Conservation (phyloP, 2,329 filamentous ascomycete species). For the Tolypocladium ovalisporum region DNA sequence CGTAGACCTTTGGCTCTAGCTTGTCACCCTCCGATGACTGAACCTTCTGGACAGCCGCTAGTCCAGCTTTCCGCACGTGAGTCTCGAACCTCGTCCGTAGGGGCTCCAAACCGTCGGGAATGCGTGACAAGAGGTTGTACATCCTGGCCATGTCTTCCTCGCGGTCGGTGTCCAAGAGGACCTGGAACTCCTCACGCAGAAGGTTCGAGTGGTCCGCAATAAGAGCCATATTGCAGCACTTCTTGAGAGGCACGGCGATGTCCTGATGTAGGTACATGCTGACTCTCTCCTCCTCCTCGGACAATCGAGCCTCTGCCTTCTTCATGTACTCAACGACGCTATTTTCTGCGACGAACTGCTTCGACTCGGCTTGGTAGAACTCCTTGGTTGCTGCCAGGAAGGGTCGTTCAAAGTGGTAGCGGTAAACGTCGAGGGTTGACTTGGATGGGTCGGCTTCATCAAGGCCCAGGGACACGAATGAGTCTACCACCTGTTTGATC, state of each 20-base stretch:
- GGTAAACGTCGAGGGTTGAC: conserved; percentile 90
- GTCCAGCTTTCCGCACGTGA: conserved; percentile 82
- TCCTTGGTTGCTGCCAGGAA: conserved; percentile 75
- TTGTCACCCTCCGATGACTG: conserved; percentile 75
- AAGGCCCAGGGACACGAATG: conserved; percentile 86
- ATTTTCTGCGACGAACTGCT: conserved; percentile 90
- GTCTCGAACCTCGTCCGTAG: conserved; percentile 79
- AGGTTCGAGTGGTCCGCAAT: conserved; percentile 79
- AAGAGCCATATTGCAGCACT: conserved; percentile 76
- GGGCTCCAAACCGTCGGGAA: conserved; percentile 84
- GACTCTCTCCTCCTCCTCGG: conserved; percentile 91
- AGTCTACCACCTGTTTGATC: conserved; percentile 95
- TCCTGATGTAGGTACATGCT: conserved; percentile 85
- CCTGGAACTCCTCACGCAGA: conserved; percentile 92
- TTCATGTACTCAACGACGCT: conserved; percentile 99
- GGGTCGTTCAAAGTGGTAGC: conserved; percentile 82
- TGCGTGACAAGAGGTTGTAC: conserved; percentile 84
- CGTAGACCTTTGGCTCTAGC: conserved; percentile 92
- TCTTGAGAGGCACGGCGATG: conserved; percentile 75
- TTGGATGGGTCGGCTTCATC: conserved; percentile 90
- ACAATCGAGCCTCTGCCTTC: conserved; percentile 82
- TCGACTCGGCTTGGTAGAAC: conserved; percentile 89
- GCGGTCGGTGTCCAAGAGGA: conserved; percentile 84
- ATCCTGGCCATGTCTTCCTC: conserved; percentile 93
- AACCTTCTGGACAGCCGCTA: conserved; percentile 83